phyloP scores from a whole-genome alignment of 768 basidiomycete genomes.

The Kwoniella bestiolae region DNA sequence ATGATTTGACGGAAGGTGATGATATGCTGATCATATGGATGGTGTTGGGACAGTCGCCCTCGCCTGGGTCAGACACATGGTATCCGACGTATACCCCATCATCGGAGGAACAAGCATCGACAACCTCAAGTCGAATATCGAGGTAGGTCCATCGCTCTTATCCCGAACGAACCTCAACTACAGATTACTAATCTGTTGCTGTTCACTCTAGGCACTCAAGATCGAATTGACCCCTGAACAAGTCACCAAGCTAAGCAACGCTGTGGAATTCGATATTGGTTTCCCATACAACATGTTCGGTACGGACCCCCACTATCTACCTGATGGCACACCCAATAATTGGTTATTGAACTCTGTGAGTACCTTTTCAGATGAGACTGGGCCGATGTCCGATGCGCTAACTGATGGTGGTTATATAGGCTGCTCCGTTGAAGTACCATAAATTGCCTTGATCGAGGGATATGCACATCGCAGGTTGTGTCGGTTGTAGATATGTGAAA shows the following conservation, averaged over 20 bases:
- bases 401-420: not conserved
- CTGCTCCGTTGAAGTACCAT: constrained; percentile 7
- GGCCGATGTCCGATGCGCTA: too few species aligned
- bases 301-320: constrained; percentile 22
- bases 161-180: not conserved
- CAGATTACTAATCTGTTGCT: too few species aligned
- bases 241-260: constrained; percentile 44
- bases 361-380: too few species aligned
- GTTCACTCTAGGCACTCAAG: constrained; percentile 28
- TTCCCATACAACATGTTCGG: constrained; percentile 30
- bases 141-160: constrained; percentile 16
- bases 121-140: constrained; percentile 37
- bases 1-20: too few species aligned
- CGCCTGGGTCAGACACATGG: constrained; percentile 44
- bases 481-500: too few species aligned
- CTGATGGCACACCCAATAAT: constrained; percentile 17
- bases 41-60: constrained; percentile 51
- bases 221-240: constrained; percentile 44
- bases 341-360: constrained; percentile 17
- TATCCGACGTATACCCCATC: constrained; percentile 49
- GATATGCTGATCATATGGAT: too few species aligned
- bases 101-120: constrained; percentile 47
- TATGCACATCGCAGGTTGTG: too few species aligned
- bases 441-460: constrained; percentile 2
- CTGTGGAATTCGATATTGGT: constrained; percentile 36